phyloP scores from a whole-genome alignment of 108 stramenopile genomes.

The Aurantiochytrium sp. region DNA sequence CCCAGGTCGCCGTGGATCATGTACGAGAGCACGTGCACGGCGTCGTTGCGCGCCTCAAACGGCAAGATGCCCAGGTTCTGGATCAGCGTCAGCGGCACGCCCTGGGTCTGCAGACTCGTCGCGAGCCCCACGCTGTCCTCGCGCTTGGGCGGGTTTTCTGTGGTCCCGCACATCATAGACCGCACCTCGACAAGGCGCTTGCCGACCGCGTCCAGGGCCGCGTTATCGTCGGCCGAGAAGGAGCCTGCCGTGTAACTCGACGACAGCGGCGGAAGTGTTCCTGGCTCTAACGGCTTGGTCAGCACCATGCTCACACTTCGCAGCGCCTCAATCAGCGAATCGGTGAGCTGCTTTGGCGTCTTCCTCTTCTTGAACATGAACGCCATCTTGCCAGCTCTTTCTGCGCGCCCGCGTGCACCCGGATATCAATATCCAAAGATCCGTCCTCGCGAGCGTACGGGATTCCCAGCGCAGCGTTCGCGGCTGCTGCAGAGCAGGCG shows the following conservation, averaged over 20 bases:
- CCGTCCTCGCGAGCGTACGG: too few relatives aligned
- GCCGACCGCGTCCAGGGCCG: background rate
- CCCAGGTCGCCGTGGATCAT: conserved; percentile 25
- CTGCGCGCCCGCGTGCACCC: too few relatives aligned
- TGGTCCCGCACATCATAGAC: background rate
- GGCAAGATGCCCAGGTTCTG: conserved; percentile 14
- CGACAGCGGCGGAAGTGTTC: conserved; percentile 20
- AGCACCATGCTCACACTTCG: background rate
- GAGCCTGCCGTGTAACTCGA: background rate
- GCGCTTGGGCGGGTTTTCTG: background rate
- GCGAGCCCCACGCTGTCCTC: background rate
- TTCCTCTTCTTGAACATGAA: conserved; percentile 30
- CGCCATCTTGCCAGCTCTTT: conserved; percentile 13
- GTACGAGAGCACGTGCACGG: background rate
- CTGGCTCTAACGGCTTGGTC: background rate
- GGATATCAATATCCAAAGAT: too few relatives aligned
- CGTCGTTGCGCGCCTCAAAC: conserved; percentile 18
- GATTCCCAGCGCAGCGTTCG: too few relatives aligned
- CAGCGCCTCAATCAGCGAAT: background rate
- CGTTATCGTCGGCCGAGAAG: background rate
- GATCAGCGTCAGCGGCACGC: conserved; percentile 28
- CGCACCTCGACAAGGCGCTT: conserved; percentile 13
- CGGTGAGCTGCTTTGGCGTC: background rate
- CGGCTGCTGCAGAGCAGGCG: too few relatives aligned
- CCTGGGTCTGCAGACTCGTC: background rate